Conservation (phyloP, 2,329 filamentous ascomycete species). For the Exserohilum rostratum region DNA sequence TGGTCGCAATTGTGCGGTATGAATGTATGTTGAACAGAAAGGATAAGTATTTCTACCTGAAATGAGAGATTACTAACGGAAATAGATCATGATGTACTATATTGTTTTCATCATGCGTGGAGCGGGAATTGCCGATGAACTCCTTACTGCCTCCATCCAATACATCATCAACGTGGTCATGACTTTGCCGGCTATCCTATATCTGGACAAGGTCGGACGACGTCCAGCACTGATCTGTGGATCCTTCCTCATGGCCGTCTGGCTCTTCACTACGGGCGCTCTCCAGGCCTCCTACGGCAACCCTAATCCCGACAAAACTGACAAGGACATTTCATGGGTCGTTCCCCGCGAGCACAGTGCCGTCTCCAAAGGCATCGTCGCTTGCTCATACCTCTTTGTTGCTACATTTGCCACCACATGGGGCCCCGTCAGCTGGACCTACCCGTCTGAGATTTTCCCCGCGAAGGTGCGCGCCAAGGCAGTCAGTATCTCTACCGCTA, state of each 20-base stretch:
- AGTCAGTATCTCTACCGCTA: slow-evolving; percentile 47
- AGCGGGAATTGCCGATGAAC: slow-evolving; percentile 61
- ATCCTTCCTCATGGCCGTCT: slow-evolving; percentile 64
- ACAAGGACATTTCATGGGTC: slow-evolving; percentile 62
- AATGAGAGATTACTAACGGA: neutral
- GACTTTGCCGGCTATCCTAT: slow-evolving; percentile 66
- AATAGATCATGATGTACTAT: slow-evolving; percentile 44
- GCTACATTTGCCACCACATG: slow-evolving; percentile 53
- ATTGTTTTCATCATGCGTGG: slow-evolving; percentile 67
- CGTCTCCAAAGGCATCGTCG: slow-evolving; percentile 60
- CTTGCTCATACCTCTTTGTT: slow-evolving; percentile 53
- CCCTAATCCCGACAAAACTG: slow-evolving; percentile 35
- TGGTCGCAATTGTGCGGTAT: slow-evolving; percentile 67
- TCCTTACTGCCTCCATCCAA: slow-evolving; percentile 67
- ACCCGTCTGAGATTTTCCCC: slow-evolving; percentile 50
- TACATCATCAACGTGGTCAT: slow-evolving; percentile 68
- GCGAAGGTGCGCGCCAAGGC: slow-evolving; percentile 51
- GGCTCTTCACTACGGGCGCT: slow-evolving; percentile 64
- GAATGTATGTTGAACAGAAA: slow-evolving; percentile 54
- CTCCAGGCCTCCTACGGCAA: slow-evolving; percentile 65
- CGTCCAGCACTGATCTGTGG: slow-evolving; percentile 63
- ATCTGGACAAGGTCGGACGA: slow-evolving; percentile 65
- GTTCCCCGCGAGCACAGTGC: slow-evolving; percentile 58
- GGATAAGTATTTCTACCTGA: neutral
- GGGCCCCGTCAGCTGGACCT: slow-evolving; percentile 47